phyloP scores from a whole-genome alignment of 2,329 filamentous ascomycete genomes.

The Volutella citrinella region DNA sequence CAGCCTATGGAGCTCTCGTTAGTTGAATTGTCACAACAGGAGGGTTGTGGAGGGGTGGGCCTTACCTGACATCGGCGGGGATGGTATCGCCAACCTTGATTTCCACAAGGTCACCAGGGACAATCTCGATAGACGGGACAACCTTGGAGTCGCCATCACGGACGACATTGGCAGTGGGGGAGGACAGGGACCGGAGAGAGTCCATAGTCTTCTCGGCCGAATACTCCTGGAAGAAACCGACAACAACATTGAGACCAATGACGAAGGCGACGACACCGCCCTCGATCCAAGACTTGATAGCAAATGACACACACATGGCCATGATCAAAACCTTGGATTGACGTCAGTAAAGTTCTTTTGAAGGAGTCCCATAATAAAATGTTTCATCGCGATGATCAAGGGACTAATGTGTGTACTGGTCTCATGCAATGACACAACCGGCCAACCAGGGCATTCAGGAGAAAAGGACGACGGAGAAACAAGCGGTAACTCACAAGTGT shows the following conservation, averaged over 20 bases:
- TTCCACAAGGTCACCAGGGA: slow-evolving; percentile 56
- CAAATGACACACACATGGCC: slow-evolving; percentile 56
- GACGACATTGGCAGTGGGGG: slow-evolving; percentile 42
- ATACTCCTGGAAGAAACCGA: slow-evolving; percentile 47
- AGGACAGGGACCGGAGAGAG: slow-evolving; percentile 41
- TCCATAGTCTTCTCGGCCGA: slow-evolving; percentile 50
- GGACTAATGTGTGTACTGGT: too few species aligned
- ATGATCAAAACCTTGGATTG: slow-evolving; percentile 45
- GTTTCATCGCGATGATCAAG: slow-evolving; percentile 25
- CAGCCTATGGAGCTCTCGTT: slow-evolving; percentile 50
- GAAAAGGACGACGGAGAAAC: neutral
- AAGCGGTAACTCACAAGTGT: slow-evolving; percentile 49
- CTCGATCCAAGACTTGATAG: slow-evolving; percentile 58
- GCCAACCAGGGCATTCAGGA: slow-evolving; percentile 8
- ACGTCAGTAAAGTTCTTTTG: slow-evolving; percentile 13
- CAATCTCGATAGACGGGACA: slow-evolving; percentile 41
- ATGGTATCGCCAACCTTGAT: slow-evolving; percentile 57
- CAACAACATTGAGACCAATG: slow-evolving; percentile 55
- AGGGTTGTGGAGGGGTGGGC: too few species aligned
- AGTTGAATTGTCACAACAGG: too few species aligned
- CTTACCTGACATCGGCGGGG: slow-evolving; percentile 59
- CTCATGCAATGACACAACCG: slow-evolving; percentile 13
- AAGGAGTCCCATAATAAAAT: slow-evolving; percentile 43
- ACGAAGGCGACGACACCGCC: slow-evolving; percentile 57
- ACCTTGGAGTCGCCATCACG: slow-evolving; percentile 39